Conservation (phyloP, 345 rosid species). For the Noccaea caerulescens region DNA sequence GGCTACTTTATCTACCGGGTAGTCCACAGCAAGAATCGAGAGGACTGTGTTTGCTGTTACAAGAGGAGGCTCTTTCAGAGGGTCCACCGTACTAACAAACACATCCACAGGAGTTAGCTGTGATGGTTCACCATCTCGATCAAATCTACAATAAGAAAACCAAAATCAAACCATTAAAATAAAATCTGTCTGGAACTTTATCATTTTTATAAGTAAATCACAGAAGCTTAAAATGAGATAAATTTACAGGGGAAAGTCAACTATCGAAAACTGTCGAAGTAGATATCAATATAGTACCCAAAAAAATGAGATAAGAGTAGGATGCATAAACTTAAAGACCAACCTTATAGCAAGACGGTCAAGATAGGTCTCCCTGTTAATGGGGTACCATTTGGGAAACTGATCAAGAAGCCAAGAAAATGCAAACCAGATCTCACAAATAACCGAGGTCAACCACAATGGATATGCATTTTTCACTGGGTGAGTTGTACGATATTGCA, state of each 20-base stretch:
- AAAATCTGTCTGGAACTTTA: slow-evolving; percentile 19
- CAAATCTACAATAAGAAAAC: slow-evolving; percentile 64
- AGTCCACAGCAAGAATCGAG: slow-evolving; percentile 97
- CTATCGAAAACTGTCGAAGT: slow-evolving; percentile 4
- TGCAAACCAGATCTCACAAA: slow-evolving; percentile 99
- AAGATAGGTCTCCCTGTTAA: slow-evolving; percentile 96
- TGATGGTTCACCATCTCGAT: slow-evolving; percentile 97
- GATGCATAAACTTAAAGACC: slow-evolving; percentile 39
- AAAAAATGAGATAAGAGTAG: slow-evolving; percentile 5
- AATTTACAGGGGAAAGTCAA: slow-evolving; percentile 7
- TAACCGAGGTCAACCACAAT: slow-evolving; percentile 91
- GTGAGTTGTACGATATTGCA: slow-evolving; percentile 95
- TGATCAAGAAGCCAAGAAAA: slow-evolving; percentile 99
- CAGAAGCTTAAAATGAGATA: not conserved
- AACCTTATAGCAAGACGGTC: slow-evolving; percentile 93
- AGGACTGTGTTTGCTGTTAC: slow-evolving; percentile 96
- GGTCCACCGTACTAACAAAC: slow-evolving; percentile 99
- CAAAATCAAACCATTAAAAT: slow-evolving; percentile 17
- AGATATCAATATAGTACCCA: slow-evolving; percentile 3
- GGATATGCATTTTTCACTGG: slow-evolving; percentile 95
- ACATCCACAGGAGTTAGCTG: slow-evolving; percentile 92
- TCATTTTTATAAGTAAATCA: not conserved
- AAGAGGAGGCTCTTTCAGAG: slow-evolving; percentile 97
- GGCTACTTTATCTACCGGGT: slow-evolving; percentile 98
- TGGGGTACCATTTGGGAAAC: slow-evolving; percentile 97